These are phyloP conservation scores for Phytopythium oedochilum DNA, from an alignment of 352 stramenopile species.

Conservation along the genomic window DNA sequence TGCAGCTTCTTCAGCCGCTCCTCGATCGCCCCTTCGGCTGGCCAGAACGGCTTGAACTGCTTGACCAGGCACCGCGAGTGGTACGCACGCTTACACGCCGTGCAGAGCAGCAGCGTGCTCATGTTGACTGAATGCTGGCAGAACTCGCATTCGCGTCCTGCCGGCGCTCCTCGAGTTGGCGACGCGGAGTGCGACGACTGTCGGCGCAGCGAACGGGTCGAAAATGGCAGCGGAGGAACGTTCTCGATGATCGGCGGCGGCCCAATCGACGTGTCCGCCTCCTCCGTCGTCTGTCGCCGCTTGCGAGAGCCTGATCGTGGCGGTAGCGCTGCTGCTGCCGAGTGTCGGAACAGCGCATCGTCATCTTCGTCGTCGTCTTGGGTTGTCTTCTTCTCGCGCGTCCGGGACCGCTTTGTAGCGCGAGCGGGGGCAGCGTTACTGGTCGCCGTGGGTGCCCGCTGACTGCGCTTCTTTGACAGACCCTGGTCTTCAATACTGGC, in stretches of 20 bases:
- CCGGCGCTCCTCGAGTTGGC: background rate
- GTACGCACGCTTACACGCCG: slow-evolving; percentile 31
- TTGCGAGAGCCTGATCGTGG: background rate
- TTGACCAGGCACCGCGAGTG: slow-evolving; percentile 36
- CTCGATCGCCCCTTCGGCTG: slow-evolving; percentile 17
- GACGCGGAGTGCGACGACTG: background rate
- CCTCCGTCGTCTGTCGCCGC: background rate
- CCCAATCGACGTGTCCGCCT: background rate
- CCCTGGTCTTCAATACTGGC: too few relatives aligned
- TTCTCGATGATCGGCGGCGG: slow-evolving; percentile 19
- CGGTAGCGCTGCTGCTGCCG: background rate
- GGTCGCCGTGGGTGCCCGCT: background rate
- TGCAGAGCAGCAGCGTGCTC: slow-evolving; percentile 35
- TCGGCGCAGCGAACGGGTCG: slow-evolving; percentile 6
- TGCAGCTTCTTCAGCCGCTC: slow-evolving; percentile 27
- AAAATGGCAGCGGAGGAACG: slow-evolving; percentile 28
- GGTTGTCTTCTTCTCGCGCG: background rate
- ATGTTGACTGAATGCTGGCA: slow-evolving; percentile 28
- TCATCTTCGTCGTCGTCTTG: background rate
- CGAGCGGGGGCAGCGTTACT: background rate
- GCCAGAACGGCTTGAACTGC: slow-evolving; percentile 26
- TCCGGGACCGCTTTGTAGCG: slow-evolving; percentile 2
- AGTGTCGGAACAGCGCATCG: background rate
- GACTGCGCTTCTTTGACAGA: slow-evolving; percentile 3
- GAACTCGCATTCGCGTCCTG: slow-evolving; percentile 31